Evolutionary conservation across 768 basidiomycete genomes (phyloP).

Genomic region (Artomyces pyxidatus): DNA sequence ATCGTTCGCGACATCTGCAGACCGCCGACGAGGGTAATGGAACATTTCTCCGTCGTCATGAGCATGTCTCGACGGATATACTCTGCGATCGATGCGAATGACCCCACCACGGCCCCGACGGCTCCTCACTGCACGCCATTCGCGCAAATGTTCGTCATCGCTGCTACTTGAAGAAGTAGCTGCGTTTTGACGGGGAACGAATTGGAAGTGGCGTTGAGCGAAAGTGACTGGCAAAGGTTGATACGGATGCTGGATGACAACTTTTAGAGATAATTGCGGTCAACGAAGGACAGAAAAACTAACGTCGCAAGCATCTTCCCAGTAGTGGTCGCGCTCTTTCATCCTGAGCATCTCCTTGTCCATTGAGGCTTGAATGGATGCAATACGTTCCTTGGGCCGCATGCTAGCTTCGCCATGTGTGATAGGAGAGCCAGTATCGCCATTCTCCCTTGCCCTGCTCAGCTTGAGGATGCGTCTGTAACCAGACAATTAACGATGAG

Average conservation of each 20-base stretch:
- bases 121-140: constrained; percentile 50
- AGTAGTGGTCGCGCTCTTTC: constrained; percentile 69
- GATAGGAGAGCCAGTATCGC: constrained; percentile 30
- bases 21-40: no score
- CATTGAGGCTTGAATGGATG: constrained; percentile 50
- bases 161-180: constrained; percentile 23
- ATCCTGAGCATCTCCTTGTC: constrained; percentile 48
- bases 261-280: constrained; percentile 2
- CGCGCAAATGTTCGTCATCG: constrained; percentile 24
- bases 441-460: constrained; percentile 35
- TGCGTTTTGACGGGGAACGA: constrained; percentile 35
- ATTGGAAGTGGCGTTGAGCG: constrained; percentile 60
- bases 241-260: constrained; percentile 49
- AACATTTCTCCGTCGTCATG: no score
- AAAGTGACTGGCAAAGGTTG: constrained; percentile 53
- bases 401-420: constrained; percentile 43
- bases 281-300: constrained; percentile 17
- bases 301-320: constrained; percentile 86
- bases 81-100: constrained; percentile 68
- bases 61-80: no score
- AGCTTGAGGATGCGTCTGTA: constrained; percentile 45
- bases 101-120: constrained; percentile 83
- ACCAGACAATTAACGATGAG: neutral
- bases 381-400: constrained; percentile 58
- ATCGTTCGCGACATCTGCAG: no score